Evolutionary conservation across 805 yeast genomes (phyloP), one percentile per base, ranked within the genome.

Genomic region (Jamesozyma gamospora): DNA sequence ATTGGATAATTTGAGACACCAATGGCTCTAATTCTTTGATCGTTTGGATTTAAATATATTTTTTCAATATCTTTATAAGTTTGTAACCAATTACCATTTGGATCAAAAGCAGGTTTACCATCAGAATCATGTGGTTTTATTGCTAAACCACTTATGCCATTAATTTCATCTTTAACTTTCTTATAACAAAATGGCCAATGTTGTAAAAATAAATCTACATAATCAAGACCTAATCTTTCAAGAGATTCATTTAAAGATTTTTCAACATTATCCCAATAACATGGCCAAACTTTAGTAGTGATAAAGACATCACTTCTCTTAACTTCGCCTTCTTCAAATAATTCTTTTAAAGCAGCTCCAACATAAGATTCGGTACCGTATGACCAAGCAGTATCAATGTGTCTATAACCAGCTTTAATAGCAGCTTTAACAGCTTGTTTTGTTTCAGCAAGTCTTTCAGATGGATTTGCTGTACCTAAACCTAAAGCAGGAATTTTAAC

Each of bases 341-440:
- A 56, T 42, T 69, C 70, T 39, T 69, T 65, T 44, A 77, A 55
- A 4, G 69, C 92, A 38, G 68, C 65, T 26, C 94, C 87, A 12
- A 80, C 79, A 46, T 72, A 77, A 14, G 59, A 66, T 58, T 84
- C 94, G 54, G 79, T 79, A 2, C 72, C 72, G 56, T 83, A 83
- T 43, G 70, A 67, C 55, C 74, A 74, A 3, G 92, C 92, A 9
- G 87, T 75, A 57, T 82, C 94, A 48, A 82, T 77, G 55, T 78
- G 85, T 45, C 79, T 70, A 58, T 79, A 78, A 10, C 88, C 88
- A 8, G 67, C 64, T 52, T 74, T 67, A 43, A 80, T 64, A 12
- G 88, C 90, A 32, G 71, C 66, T 47, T 66, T 67, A 12, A 79
- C 79, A 19, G 79, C 75, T 17, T 62, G 61, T 38, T 68, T 67